Base-by-base conservation (phyloP, 2,329 filamentous ascomycete genomes). In the Fusarium paranaense region DNA sequence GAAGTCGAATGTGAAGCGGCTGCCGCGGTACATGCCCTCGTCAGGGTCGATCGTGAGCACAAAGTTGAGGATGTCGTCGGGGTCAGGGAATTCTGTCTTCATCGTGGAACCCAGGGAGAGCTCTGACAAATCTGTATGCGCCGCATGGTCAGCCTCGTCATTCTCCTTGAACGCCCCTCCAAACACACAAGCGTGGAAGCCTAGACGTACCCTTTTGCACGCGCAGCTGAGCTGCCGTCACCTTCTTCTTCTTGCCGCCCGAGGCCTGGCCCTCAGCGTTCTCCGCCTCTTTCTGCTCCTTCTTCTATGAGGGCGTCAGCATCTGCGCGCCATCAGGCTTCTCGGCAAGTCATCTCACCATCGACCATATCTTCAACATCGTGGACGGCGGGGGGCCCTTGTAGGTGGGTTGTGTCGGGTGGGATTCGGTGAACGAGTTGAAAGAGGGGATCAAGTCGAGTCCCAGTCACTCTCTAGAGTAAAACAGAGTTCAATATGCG, bases 281-380 rank as follows among this genome's bases (percentile, higher is more conserved):
- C 77, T 95, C 94, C 80, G 94, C 95, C 85, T 97, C 94, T 86
- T 98, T 95, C 88, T 98, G 95, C 88, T 98, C 94, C 86, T 98
- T 97, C 87, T 97, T 95, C 92, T 97, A 84, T 80, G 80, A 83
- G 16, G 27, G 42, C 32, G 52, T 77, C 38, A 80, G 80, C 69
- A 25, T n/a, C 47, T 27, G 27, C 18, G 38, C 30, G 30, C 54
- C 14, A 33, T 11, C 27, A 16, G 9, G 27, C 38, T 25, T 32
- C 9, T n/a, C 20, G 40, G 13, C 37, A 40, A 33, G 32, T 18
- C 22, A 58, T 37, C 80, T 61, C 87, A 97, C 95, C 96, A 98
- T 98, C 80, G 95, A 97, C 97, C 96, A 98, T 88, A 98, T 98
- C 88, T 98, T 98, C 89, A 98, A 90, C 97, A 98, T 98, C 81